Percentiles rank a stretch among this genome's conserved stretches.
These are phyloP conservation scores for Pogostemon cablin DNA, from an alignment of 257 asterid species.

Conservation along the genomic window DNA sequence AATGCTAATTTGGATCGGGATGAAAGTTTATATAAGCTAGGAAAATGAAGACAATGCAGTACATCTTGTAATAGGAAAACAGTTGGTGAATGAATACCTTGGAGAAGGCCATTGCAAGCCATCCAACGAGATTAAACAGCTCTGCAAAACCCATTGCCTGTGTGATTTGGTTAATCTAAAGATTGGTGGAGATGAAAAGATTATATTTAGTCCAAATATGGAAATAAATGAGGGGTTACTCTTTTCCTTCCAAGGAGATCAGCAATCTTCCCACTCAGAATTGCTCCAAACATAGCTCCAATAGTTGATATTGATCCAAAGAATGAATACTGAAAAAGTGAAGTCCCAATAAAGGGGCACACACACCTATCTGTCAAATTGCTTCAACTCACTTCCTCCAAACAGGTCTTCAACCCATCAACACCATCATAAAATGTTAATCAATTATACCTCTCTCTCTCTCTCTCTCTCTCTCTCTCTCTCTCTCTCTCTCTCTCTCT, in stretches of 20 bases:
- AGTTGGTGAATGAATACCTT: slow-evolving; percentile 45
- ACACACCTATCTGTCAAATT: too few species aligned
- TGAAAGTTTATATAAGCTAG: background rate
- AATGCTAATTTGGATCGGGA: background rate
- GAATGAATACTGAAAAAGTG: slow-evolving; percentile 64
- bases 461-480: background rate
- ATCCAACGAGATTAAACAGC: slow-evolving; percentile 63
- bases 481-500: background rate
- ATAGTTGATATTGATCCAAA: slow-evolving; percentile 85
- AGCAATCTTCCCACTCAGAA: slow-evolving; percentile 81
- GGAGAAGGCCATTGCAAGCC: slow-evolving; percentile 71
- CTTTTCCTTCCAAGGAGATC: slow-evolving; percentile 79
- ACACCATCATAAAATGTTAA: too few species aligned
- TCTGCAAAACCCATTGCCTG: slow-evolving; percentile 89
- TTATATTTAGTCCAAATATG: slow-evolving; percentile 2
- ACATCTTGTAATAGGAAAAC: background rate
- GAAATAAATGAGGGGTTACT: slow-evolving; percentile 47
- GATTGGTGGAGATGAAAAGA: background rate
- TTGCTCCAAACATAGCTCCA: slow-evolving; percentile 92
- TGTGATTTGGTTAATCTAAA: slow-evolving; percentile 26
- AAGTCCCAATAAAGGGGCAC: slow-evolving; percentile 6
- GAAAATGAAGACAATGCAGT: background rate
- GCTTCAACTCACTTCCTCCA: too few species aligned
- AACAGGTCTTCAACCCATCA: too few species aligned
- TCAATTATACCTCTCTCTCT: background rate